phyloP scores from a whole-genome alignment of 768 basidiomycete species.

The Suillus weaverae region DNA sequence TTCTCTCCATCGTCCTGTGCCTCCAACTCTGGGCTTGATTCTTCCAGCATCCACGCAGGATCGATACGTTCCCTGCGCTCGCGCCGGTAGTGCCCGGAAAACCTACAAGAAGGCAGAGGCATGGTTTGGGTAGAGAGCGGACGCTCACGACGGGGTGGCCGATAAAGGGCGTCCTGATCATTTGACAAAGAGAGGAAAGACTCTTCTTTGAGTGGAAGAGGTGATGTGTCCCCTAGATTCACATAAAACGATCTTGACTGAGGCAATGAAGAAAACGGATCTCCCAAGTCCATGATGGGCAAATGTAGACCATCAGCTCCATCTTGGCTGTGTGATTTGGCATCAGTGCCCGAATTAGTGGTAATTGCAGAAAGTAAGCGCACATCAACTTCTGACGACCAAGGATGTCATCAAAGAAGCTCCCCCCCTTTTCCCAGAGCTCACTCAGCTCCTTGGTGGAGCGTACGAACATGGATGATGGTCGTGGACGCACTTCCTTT shows the following conservation, averaged over 20 bases:
- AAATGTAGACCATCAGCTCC: not conserved
- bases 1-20: conserved; percentile 32
- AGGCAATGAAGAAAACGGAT: conserved; percentile 43
- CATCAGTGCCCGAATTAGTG: not conserved
- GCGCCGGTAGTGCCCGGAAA: conserved; percentile 33
- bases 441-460: conserved; percentile 14
- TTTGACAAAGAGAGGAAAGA: conserved; percentile 44
- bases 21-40: conserved; percentile 31
- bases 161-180: conserved; percentile 25
- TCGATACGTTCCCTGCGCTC: conserved; percentile 33
- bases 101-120: conserved; percentile 32
- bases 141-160: conserved; percentile 27
- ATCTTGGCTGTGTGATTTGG: conserved; percentile 11
- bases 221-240: conserved; percentile 34
- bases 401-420: conserved; percentile 1
- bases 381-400: conserved; percentile 15
- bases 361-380: conserved; percentile 6
- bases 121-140: conserved; percentile 34
- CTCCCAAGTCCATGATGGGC: conserved; percentile 22
- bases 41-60: conserved; percentile 42
- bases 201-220: conserved; percentile 33
- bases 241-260: conserved; percentile 47
- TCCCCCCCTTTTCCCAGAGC: conserved; percentile 9
- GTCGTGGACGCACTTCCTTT: conserved; percentile 9
- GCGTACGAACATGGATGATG: conserved; percentile 18